Base-by-base conservation (phyloP, 2,329 filamentous ascomycete species). In the Colletotrichum zoysiae region DNA sequence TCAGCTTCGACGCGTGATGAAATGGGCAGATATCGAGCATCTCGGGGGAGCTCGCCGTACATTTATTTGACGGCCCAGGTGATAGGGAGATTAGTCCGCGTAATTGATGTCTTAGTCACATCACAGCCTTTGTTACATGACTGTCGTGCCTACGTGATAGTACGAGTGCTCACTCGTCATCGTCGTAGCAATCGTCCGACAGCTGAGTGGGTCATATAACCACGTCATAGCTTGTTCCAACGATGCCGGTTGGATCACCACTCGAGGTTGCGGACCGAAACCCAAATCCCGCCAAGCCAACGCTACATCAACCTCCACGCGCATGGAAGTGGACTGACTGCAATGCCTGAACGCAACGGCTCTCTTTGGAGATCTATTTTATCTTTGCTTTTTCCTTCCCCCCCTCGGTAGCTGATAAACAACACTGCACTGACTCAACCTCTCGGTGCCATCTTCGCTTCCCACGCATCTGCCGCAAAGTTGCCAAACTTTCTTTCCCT, bases 1-100 rank as follows among this genome's bases (percentile, higher is more conserved):
- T 71, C 70, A 58, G 63, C 62, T 61, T 59, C 50, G 67, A 66
- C 67, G 70, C 70, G 65, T 58, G 67, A 73, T 58, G 61, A 65
- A 50, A 59, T 46, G n/a, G 42, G 56, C 57, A 72, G 23, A 65
- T 71, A 51, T 61, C 46, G 42, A 61, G 55, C 42, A 46, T 11
- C 23, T 58, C 18, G 5, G 2, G n/a, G n/a, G 50, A 50, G 30
- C n/a, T 44, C 23, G 67, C 67, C 60, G 57, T 66, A 38, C 67
- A 65, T n/a, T 62, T 35, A 38, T 62, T 48, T 73, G 56, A 62
- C 26, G 35, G 70, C 23, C 65, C 61, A 38, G 42, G 23, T 35
- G 23, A 53, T 56, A 30, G 50, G 18, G 59, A 56, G 65, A 12
- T 16, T 26, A 69, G 60, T 38, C 40, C 40, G 53, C 23, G 53